These are phyloP conservation scores for Penicillium sclerotiorum DNA, from an alignment of 2,329 filamentous ascomycete genomes.

Conservation along the genomic window DNA sequence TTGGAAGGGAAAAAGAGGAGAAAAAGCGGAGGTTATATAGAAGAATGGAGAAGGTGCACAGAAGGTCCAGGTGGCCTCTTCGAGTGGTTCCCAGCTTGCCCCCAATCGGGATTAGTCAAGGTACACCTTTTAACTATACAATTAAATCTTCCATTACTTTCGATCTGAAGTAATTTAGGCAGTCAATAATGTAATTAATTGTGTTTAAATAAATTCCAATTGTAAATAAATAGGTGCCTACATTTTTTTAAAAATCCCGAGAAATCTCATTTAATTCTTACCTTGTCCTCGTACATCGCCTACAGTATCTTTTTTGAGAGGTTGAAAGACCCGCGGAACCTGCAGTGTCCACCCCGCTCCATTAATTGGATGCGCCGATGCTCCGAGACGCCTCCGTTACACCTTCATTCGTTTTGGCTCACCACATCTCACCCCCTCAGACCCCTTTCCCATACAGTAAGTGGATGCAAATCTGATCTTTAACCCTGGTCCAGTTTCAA, in stretches of 20 bases:
- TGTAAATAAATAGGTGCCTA: no score
- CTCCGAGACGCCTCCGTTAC: conserved; percentile 2
- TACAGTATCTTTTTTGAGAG: no score
- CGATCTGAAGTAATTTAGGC: no score
- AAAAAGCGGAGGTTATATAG: conserved; percentile 34
- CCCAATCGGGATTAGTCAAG: conserved; percentile 28
- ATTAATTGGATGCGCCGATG: conserved; percentile 15
- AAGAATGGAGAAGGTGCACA: conserved; percentile 13
- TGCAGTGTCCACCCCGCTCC: conserved; percentile 16
- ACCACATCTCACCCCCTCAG: background rate
- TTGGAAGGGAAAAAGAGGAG: conserved; percentile 21
- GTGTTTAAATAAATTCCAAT: background rate
- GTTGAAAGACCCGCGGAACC: conserved; percentile 6
- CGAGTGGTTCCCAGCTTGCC: conserved; percentile 18
- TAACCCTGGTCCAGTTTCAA: background rate
- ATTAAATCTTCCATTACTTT: background rate
- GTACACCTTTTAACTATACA: conserved; percentile 12
- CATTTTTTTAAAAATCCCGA: no score
- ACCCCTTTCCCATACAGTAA: background rate
- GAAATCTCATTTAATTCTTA: no score
- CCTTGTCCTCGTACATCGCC: no score
- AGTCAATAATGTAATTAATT: no score
- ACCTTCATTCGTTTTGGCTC: background rate
- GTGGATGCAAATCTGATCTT: background rate
- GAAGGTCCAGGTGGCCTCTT: conserved; percentile 51